Evolutionary conservation across 2,329 filamentous ascomycete species (phyloP).

Genomic region (Trichoderma sp.): DNA sequence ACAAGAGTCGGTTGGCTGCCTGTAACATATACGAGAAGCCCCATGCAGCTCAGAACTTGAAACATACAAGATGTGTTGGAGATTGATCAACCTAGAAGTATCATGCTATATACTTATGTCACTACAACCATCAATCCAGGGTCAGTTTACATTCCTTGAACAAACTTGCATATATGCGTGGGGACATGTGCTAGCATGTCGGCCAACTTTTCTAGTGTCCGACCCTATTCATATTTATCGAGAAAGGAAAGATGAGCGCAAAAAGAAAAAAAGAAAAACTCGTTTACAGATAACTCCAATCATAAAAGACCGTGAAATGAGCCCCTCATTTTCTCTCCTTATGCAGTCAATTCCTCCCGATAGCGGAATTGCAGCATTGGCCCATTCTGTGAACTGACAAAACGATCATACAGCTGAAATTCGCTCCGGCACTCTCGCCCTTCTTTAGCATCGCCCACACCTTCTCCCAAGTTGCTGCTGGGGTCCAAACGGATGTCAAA

Average conservation of each 20-base stretch:
- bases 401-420: constrained; percentile 26
- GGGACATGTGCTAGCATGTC: background rate
- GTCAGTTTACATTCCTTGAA: background rate
- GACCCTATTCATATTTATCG: background rate
- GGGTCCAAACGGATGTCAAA: constrained; percentile 29
- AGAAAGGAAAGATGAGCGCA: background rate
- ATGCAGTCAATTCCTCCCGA: constrained; percentile 24
- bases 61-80: background rate
- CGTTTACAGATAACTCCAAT: background rate
- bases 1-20: background rate
- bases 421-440: constrained; percentile 23
- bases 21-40: background rate
- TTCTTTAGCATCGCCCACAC: constrained; percentile 6
- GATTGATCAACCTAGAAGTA: background rate
- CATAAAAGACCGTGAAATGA: background rate
- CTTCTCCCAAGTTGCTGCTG: constrained; percentile 22
- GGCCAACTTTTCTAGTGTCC: background rate
- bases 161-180: background rate
- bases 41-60: background rate
- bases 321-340: background rate
- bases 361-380: constrained; percentile 29
- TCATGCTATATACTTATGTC: background rate
- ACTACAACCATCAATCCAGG: background rate
- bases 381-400: constrained; percentile 29
- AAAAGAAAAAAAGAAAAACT: background rate